Conservation (phyloP, 1,284 basidiomycete genomes). For the Boletus mariae region DNA sequence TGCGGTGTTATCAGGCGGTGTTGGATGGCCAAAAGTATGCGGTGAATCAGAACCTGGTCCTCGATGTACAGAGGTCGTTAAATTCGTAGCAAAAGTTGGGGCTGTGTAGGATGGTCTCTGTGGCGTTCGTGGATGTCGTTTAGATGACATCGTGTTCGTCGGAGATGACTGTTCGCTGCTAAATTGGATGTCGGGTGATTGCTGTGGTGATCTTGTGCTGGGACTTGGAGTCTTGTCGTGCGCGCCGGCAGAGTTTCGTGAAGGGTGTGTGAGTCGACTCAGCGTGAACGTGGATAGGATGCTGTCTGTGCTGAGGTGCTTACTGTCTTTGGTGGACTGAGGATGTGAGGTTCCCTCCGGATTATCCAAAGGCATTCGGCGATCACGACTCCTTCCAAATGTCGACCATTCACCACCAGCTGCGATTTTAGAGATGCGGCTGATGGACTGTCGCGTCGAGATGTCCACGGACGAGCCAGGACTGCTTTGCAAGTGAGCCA, state of each 20-base stretch:
- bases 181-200: constrained; percentile 15
- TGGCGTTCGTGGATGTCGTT: constrained; percentile 26
- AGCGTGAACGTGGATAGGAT: constrained; percentile 19
- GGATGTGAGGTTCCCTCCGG: constrained; percentile 15
- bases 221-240: constrained; percentile 13
- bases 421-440: constrained; percentile 23
- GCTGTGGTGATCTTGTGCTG: constrained; percentile 13
- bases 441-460: constrained; percentile 10
- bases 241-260: constrained; percentile 5
- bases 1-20: constrained; percentile 28
- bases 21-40: constrained; percentile 39
- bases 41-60: constrained; percentile 32
- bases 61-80: constrained; percentile 23
- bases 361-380: constrained; percentile 1
- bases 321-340: constrained; percentile 10
- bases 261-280: constrained; percentile 18
- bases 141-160: constrained; percentile 28
- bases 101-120: constrained; percentile 21
- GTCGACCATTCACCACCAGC: constrained; percentile 40
- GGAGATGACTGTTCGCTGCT: constrained; percentile 27
- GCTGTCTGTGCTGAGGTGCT: constrained; percentile 16
- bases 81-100: constrained; percentile 17
- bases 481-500: neutral
- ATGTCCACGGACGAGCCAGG: constrained; percentile 7
- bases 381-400: constrained; percentile 37